Evolutionary conservation across 1,284 basidiomycete species (phyloP).

Genomic region (Hypsizygus ulmarius): DNA sequence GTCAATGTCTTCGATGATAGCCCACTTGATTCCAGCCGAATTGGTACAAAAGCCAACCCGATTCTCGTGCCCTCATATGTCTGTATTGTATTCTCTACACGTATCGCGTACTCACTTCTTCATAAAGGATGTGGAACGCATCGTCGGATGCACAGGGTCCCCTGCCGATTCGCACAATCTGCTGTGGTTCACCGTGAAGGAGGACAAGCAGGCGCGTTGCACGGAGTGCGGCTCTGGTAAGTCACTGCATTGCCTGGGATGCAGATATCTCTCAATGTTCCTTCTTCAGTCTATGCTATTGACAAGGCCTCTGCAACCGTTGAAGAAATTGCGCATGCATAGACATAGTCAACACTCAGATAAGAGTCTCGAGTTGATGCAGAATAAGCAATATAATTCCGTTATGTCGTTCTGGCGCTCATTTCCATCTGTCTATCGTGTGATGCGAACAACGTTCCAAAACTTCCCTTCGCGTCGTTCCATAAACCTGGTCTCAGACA

Average conservation of each 20-base stretch:
- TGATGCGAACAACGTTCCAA: too few relatives aligned
- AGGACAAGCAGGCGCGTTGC: constrained; percentile 76
- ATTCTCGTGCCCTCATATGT: constrained; percentile 88
- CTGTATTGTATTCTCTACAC: constrained; percentile 33
- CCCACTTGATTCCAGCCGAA: constrained; percentile 81
- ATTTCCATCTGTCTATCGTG: too few relatives aligned
- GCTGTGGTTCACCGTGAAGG: constrained; percentile 74
- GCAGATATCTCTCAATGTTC: constrained; percentile 14
- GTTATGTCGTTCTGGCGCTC: background rate
- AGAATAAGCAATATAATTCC: constrained; percentile 12
- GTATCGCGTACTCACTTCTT: constrained; percentile 1
- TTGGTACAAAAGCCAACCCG: constrained; percentile 88
- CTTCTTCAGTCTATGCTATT: constrained; percentile 49
- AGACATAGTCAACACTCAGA: constrained; percentile 2
- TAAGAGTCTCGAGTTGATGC: constrained; percentile 11
- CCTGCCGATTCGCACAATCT: constrained; percentile 93
- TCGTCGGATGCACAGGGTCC: constrained; percentile 88
- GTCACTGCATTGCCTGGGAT: constrained; percentile 23
- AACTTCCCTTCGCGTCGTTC: too few relatives aligned
- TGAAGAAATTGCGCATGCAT: constrained; percentile 8
- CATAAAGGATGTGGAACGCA: constrained; percentile 70
- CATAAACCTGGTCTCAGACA: too few relatives aligned
- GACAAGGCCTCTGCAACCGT: constrained; percentile 30
- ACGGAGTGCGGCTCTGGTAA: constrained; percentile 86
- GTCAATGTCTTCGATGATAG: constrained; percentile 89